phyloP scores from a whole-genome alignment of 345 rosid species.

The Carallia pectinifolia region DNA sequence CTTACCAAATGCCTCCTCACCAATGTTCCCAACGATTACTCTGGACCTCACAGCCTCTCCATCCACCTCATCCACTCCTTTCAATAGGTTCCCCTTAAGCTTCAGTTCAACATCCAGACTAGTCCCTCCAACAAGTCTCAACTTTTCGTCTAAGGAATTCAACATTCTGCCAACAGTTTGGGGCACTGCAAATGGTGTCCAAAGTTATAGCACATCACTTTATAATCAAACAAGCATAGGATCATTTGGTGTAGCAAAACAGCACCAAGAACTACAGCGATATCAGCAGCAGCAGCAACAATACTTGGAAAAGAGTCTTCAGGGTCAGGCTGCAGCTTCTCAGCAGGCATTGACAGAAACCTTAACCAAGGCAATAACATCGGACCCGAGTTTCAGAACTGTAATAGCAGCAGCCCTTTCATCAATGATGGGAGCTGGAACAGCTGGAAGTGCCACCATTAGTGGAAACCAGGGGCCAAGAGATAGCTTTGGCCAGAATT shows the following conservation, averaged over 20 bases:
- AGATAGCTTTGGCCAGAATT: constrained; percentile 22
- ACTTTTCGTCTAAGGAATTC: constrained; percentile 48
- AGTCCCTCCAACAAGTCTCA: constrained; percentile 49
- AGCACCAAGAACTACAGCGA: constrained; percentile 24
- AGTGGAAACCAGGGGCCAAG: background rate
- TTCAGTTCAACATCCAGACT: constrained; percentile 31
- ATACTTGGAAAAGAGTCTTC: constrained; percentile 23
- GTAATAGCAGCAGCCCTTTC: constrained; percentile 69
- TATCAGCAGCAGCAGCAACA: constrained; percentile 12
- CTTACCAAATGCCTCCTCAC: constrained; percentile 36
- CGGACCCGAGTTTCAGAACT: constrained; percentile 20
- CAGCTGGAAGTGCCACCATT: constrained; percentile 8
- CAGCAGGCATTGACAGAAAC: constrained; percentile 35
- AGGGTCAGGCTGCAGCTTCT: constrained; percentile 17
- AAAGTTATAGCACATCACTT: constrained; percentile 25
- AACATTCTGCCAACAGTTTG: constrained; percentile 41
- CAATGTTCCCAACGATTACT: constrained; percentile 69
- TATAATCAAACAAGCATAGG: constrained; percentile 32
- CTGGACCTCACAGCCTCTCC: constrained; percentile 71
- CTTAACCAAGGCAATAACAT: constrained; percentile 18
- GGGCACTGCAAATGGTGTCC: constrained; percentile 38
- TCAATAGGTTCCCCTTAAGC: constrained; percentile 42
- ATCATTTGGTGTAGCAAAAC: constrained; percentile 29
- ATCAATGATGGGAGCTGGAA: constrained; percentile 50
- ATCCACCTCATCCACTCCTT: constrained; percentile 38